Percentiles rank a stretch among this genome's conserved stretches.
Conservation (phyloP, 129 eudicot genomes). For the Sambucus nigra region DNA sequence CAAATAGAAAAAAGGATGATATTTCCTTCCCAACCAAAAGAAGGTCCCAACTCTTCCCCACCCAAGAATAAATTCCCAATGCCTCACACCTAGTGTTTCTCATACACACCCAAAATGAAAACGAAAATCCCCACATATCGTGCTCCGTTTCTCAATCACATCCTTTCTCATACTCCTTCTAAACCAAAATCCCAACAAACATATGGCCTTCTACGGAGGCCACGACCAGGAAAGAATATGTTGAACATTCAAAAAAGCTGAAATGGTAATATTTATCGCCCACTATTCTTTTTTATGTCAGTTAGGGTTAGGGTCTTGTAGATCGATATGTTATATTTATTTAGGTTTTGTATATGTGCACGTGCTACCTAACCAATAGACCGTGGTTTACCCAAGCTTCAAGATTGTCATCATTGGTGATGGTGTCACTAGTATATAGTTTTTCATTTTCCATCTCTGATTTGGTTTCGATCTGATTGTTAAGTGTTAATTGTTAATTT, state of each 20-base stretch:
- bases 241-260: background rate
- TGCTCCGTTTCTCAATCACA: too few relatives aligned
- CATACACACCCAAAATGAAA: too few relatives aligned
- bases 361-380: conserved; percentile 20
- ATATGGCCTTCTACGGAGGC: too few relatives aligned
- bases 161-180: too few relatives aligned
- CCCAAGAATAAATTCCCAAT: too few relatives aligned
- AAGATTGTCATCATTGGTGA: conserved; percentile 28
- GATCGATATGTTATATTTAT: background rate
- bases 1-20: too few relatives aligned
- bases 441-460: background rate
- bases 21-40: too few relatives aligned
- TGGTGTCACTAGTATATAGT: conserved; percentile 22
- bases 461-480: background rate
- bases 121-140: too few relatives aligned
- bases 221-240: too few relatives aligned
- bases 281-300: background rate
- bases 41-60: too few relatives aligned
- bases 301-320: background rate
- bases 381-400: conserved; percentile 29
- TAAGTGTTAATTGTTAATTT: background rate
- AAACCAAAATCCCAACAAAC: too few relatives aligned
- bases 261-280: background rate
- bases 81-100: too few relatives aligned
- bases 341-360: background rate